Percentiles rank a stretch among this genome's conserved stretches.
Conservation (phyloP, 805 yeast genomes). For the Teunomyces tritomae region DNA sequence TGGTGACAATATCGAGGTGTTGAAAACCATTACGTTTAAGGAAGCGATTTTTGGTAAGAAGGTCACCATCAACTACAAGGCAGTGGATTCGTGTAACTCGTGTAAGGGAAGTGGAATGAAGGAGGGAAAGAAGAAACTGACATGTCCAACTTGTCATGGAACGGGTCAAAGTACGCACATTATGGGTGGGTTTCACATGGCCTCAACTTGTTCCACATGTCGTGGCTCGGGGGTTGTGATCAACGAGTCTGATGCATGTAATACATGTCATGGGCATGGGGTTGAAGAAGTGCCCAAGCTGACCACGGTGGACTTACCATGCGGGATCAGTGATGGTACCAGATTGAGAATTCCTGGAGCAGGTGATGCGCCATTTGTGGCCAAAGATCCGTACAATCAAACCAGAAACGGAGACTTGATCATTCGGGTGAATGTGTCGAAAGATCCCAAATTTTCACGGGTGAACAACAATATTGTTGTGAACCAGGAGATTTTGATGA, state of each 20-base stretch:
- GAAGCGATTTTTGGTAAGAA: slow-evolving; percentile 84
- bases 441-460: slow-evolving; percentile 70
- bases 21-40: slow-evolving; percentile 72
- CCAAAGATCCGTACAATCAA: slow-evolving; percentile 67
- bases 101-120: slow-evolving; percentile 89
- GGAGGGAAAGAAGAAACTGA: slow-evolving; percentile 64
- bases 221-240: slow-evolving; percentile 84
- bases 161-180: slow-evolving; percentile 86
- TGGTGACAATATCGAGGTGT: slow-evolving; percentile 85
- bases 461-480: slow-evolving; percentile 56
- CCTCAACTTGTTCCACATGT: slow-evolving; percentile 86
- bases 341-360: slow-evolving; percentile 80
- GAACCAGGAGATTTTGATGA: slow-evolving; percentile 73
- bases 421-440: slow-evolving; percentile 73
- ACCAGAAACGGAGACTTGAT: slow-evolving; percentile 83
- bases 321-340: slow-evolving; percentile 85
- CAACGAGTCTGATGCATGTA: slow-evolving; percentile 66
- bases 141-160: slow-evolving; percentile 89
- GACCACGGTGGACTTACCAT: slow-evolving; percentile 82
- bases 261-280: slow-evolving; percentile 86
- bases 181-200: slow-evolving; percentile 95
- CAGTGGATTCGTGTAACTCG: slow-evolving; percentile 70
- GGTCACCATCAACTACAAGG: slow-evolving; percentile 63
- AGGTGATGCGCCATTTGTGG: slow-evolving; percentile 82
- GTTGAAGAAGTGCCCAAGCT: slow-evolving; percentile 63